Base-by-base conservation (phyloP, 768 basidiomycete genomes). In the Hypholoma fasciculare region DNA sequence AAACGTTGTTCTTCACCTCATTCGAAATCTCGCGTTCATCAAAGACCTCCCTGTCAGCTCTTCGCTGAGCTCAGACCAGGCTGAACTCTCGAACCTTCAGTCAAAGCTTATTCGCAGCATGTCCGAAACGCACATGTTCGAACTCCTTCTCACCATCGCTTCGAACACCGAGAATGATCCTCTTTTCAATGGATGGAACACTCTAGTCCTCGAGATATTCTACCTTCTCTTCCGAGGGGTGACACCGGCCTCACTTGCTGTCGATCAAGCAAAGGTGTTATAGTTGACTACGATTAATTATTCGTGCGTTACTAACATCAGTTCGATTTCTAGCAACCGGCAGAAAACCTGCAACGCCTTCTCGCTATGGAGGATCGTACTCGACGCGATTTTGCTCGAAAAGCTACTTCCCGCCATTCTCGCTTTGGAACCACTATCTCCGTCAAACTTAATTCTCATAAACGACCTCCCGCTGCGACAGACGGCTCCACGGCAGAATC, bases 391-490 rank as follows among this genome's bases (percentile, higher is more conserved):
- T 69, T 82, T 23, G 78, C 83, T 0, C 80, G 84, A 49, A 75
- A 75, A 38, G 74, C 79, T 16, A 74, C 87, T 52, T 91, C 94
- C 19, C 84, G 97, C 34, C 97, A 99, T 74, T 94, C 94, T 23
- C 87, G 96, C 49, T 99, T 99, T 72, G 97, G 97, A 1, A 98
- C 97, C 2, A 98, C 96, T 8, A 88, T 98, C 62, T 76, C 89
- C 19, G 88, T 99, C 53, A 84, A 80, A 61, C 77, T 90, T 43
- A 89, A 87, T 58, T 71, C 86, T 13, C 82, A 80, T 61, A 85
- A 82, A 70, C 78, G 66, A 59, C 44, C 63, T 39, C 26, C 61
- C 4, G 47, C 56, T 3, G 54, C 42, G 27, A 67, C 57, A 23
- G 64, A 56, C 43, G 66, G 40, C 63, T 36, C 63, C n/a, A 30